Percentiles rank a stretch among this genome's conserved stretches.
Conservation (phyloP, 352 stramenopile species). For the Saprolegnia parasitica region DNA sequence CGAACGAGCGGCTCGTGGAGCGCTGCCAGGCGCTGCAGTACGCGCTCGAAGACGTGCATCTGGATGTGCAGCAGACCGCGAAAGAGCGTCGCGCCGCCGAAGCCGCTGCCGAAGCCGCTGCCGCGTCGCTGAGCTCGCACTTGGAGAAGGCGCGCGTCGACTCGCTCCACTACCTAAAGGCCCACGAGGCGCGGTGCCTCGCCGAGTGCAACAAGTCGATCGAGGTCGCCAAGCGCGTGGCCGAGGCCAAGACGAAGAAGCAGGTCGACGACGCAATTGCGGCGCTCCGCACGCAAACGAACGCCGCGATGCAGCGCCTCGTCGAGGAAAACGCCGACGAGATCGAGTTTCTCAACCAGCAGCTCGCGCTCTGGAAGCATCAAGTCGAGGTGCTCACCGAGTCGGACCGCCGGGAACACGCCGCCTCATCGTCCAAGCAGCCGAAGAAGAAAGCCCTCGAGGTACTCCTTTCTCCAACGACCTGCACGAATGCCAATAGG, state of each 20-base stretch:
- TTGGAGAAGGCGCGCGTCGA: constrained; percentile 46
- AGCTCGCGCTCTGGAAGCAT: constrained; percentile 76
- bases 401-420: constrained; percentile 71
- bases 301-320: constrained; percentile 73
- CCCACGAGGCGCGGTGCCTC: constrained; percentile 63
- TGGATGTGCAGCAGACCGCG: constrained; percentile 24
- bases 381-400: constrained; percentile 81
- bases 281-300: constrained; percentile 53
- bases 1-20: neutral
- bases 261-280: constrained; percentile 48
- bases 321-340: constrained; percentile 79
- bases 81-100: constrained; percentile 31
- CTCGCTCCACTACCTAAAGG: constrained; percentile 43
- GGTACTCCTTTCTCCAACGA: constrained; percentile 1
- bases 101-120: constrained; percentile 33
- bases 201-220: constrained; percentile 78
- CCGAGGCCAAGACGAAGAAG: constrained; percentile 51
- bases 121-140: constrained; percentile 42
- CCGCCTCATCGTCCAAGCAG: neutral
- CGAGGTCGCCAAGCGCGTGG: constrained; percentile 49
- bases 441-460: neutral
- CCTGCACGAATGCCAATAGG: neutral
- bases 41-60: neutral
- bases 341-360: constrained; percentile 72
- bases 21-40: constrained; percentile 16